Base-by-base conservation (phyloP, 1,284 basidiomycete genomes). In the Apiotrichum montevideense region DNA sequence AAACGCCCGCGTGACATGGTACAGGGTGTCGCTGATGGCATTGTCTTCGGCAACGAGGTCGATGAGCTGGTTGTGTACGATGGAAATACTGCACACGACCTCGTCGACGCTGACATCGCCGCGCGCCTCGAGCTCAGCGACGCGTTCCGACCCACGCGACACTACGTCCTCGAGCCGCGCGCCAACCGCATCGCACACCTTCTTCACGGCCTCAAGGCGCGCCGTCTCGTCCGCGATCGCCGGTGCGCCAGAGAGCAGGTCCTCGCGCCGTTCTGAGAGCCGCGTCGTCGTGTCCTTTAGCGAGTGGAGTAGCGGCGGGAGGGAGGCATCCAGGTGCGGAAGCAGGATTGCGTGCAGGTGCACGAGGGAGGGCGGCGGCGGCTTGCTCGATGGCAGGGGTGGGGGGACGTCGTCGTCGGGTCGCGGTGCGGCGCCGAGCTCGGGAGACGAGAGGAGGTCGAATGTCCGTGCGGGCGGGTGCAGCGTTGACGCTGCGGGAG, bases 1-100 rank as follows among this genome's bases (percentile, higher is more conserved):
- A 62, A 99, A 80, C 3, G 93, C 95, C 56, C 94, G 84, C 57
- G 94, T 91, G 52, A 99, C 83, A 73, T 98, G 94, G 77, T 98
- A 98, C 59, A 98, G 87, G 33, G 95, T 95, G 76, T 98, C 96
- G 75, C 97, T 93, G 67, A 98, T 91, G 0, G 95, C 93, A 67
- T 94, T 93, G 75, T 98, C 96, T 74, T 98, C 96, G n/a, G 96
- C 93, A 6, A 97, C 87, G 29, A 98, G 81, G 71, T 96, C 90
- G 63, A 98, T 85, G 32, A 98, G 79, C 94, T 97, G 93, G 76
- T 95, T 94, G 71, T 95, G 86, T 41, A 97, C 92, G 55, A 97
- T 95, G 35, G 84, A 88, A n/a, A 90, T 93, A 42, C 89, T 86
- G 73, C 94, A 97, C 9, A 97, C 85, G 55, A 97, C 82, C 78